Evolutionary conservation across 768 basidiomycete species (phyloP).

Genomic region (Tricholoma bakamatsutake): DNA sequence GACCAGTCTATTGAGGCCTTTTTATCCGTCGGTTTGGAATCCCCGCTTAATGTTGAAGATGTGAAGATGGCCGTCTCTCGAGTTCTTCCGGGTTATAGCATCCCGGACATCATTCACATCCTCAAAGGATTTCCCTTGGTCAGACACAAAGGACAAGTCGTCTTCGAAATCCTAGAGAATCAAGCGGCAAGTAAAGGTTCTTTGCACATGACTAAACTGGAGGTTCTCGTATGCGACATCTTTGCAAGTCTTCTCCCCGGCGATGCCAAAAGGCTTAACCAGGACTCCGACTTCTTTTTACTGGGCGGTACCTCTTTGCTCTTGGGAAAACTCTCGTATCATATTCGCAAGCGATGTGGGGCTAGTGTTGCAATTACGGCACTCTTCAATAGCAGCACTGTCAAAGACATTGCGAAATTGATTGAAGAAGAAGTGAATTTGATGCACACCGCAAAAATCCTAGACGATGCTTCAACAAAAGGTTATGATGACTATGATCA

Average conservation of each 20-base stretch:
- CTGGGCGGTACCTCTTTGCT: slow-evolving; percentile 41
- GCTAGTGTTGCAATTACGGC: slow-evolving; percentile 31
- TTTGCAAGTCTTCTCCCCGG: slow-evolving; percentile 27
- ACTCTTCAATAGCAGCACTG: slow-evolving; percentile 37
- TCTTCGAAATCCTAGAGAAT: slow-evolving; percentile 28
- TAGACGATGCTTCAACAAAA: slow-evolving; percentile 12
- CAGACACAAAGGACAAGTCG: slow-evolving; percentile 18
- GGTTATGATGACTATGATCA: background rate
- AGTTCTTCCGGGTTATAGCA: slow-evolving; percentile 32
- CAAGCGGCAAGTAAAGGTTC: slow-evolving; percentile 16
- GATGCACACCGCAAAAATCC: slow-evolving; percentile 9
- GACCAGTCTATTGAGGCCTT: slow-evolving; percentile 34
- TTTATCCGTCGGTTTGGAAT: slow-evolving; percentile 22
- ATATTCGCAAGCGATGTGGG: slow-evolving; percentile 33
- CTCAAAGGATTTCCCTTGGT: slow-evolving; percentile 20
- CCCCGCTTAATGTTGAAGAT: slow-evolving; percentile 13
- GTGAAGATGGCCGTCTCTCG: slow-evolving; percentile 17
- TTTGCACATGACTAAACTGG: slow-evolving; percentile 23
- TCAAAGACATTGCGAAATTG: slow-evolving; percentile 34
- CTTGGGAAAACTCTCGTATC: slow-evolving; percentile 38
- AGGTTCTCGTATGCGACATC: slow-evolving; percentile 30
- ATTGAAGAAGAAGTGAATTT: slow-evolving; percentile 25
- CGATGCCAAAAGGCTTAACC: slow-evolving; percentile 23
- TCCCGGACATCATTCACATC: slow-evolving; percentile 33
- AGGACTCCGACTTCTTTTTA: slow-evolving; percentile 37